Conservation (phyloP, 306 rosid species). For the Prunus kanzakura region DNA sequence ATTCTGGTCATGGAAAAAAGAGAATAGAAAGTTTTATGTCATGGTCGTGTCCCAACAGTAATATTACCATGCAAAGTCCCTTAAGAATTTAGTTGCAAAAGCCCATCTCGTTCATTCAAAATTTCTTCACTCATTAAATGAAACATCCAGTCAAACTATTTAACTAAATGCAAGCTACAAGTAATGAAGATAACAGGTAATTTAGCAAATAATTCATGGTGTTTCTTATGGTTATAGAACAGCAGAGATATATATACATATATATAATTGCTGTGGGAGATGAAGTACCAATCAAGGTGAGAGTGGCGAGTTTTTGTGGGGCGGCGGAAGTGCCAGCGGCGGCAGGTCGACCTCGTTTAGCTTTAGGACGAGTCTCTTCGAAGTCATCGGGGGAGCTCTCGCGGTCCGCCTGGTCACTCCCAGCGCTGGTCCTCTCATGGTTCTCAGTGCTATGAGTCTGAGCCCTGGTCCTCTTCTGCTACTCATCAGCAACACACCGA, state of each 20-base stretch:
- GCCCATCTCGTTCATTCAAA: not conserved
- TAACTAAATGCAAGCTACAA: not conserved
- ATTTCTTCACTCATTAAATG: not conserved
- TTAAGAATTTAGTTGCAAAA: not conserved
- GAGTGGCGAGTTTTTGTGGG: slow-evolving; percentile 32
- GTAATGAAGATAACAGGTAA: not conserved
- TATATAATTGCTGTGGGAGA: not conserved
- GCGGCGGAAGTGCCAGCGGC: slow-evolving; percentile 45
- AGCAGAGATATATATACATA: too few species aligned
- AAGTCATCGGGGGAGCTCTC: slow-evolving; percentile 79
- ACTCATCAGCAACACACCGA: slow-evolving; percentile 21
- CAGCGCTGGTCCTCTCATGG: slow-evolving; percentile 34
- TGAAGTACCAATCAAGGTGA: slow-evolving; percentile 60
- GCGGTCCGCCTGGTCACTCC: slow-evolving; percentile 47
- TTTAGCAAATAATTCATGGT: not conserved
- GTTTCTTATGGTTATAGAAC: not conserved
- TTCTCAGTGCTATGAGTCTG: slow-evolving; percentile 33
- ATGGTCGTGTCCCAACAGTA: not conserved
- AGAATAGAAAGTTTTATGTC: not conserved
- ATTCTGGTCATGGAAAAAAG: not conserved
- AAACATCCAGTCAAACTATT: not conserved
- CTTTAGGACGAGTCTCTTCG: slow-evolving; percentile 48
- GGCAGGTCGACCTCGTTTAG: slow-evolving; percentile 60
- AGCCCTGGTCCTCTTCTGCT: slow-evolving; percentile 75
- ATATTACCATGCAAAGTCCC: not conserved